These are phyloP conservation scores for Polytrichum commune DNA, from an alignment of 225 moss, liverwort and hornwort genomes.

Conservation along the genomic window DNA sequence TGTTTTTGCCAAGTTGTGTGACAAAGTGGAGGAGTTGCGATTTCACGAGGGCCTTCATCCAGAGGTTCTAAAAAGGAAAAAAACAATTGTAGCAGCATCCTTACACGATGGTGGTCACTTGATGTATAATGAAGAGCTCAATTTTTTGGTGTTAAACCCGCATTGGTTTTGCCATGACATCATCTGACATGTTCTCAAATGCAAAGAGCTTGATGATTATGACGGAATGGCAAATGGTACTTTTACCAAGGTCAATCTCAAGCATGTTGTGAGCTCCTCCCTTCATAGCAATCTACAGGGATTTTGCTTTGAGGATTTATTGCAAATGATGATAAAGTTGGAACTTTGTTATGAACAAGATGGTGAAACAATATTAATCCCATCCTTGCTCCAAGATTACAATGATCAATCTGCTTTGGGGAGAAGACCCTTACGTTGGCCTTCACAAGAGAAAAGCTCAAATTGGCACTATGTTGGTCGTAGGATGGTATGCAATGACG, in stretches of 20 bases:
- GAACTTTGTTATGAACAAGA: conserved; percentile 24
- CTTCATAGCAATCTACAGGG: neutral
- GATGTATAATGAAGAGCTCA: conserved; percentile 21
- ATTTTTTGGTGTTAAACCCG: conserved; percentile 19
- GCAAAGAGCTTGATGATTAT: neutral
- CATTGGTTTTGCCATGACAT: conserved; percentile 34
- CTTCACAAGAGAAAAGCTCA: conserved; percentile 7
- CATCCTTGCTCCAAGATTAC: conserved; percentile 3
- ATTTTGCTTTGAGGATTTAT: conserved; percentile 1
- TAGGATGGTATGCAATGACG: neutral
- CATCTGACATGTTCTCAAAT: neutral
- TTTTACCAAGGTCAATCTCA: neutral
- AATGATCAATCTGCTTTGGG: neutral
- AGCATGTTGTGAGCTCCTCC: neutral
- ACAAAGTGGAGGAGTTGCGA: neutral
- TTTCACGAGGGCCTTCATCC: neutral
- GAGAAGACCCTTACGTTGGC: conserved; percentile 1
- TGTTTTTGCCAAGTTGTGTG: neutral
- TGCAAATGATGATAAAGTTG: conserved; percentile 31
- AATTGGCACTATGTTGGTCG: conserved; percentile 8
- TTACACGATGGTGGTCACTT: conserved; percentile 41
- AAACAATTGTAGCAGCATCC: conserved; percentile 8
- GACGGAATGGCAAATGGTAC: neutral
- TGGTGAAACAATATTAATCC: neutral
- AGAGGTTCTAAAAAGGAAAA: neutral